Evolutionary conservation across 1,139 yeast species (phyloP), one percentile per base, ranked within the genome.

Genomic region (Suhomyces bokatorum): DNA sequence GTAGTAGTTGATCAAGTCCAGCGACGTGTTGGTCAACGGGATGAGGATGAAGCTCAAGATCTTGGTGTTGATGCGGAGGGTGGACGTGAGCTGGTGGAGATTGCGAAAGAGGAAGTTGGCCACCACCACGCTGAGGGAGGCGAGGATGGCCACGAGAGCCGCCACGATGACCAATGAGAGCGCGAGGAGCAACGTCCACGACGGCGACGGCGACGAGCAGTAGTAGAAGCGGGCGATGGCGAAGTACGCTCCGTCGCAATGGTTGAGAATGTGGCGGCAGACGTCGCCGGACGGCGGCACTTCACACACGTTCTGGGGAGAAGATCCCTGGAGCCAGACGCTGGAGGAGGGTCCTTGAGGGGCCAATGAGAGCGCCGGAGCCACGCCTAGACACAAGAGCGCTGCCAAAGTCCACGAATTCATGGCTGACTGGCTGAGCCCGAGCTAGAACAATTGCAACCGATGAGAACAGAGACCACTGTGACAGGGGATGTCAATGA

Each of bases 11-110:
- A 72, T 52, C 26, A 73, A 56, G 53, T 73, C 78, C 12, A 76
- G 76, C 22, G 67, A 54, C 4, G 75, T 67, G 50, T 73, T 73
- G 15, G 72, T 60, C 26, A 70, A 54, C 1, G 78, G 78, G 6
- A 73, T 63, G 13, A 73, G 53, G 4, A 71, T 59, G 44, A 67
- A 69, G 44, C 72, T 64, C 32, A 72, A 47, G 28, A 70, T 55
- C 41, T 67, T 67, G 39, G 63, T 62, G 44, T 62, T 67, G n/a
- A 70, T 54, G 1, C 59, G 53, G 9, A 69, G 48, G 11, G 52
- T 44, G 4, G 52, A 52, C 6, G 73, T 59, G n/a, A 70, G 47
- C 32, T 57, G 58, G 39, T 67, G 63, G 11, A 72, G 54, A 37
- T 67, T 66, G 29, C 58, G 57, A 39, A 70, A 67, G 32, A 72